phyloP scores from a whole-genome alignment of 352 stramenopile genomes.

The Peronospora tabacina region DNA sequence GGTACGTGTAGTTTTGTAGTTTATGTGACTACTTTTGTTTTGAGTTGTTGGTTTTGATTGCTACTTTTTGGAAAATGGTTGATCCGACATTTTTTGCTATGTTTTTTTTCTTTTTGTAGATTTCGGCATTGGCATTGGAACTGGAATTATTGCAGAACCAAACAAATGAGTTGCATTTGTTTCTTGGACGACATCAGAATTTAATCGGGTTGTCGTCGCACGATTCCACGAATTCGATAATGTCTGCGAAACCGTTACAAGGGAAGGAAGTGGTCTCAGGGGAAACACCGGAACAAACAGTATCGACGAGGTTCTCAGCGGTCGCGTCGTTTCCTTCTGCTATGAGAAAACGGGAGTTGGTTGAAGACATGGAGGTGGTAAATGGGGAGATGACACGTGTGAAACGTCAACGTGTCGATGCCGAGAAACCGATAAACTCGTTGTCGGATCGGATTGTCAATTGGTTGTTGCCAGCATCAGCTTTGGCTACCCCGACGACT shows the following conservation, averaged over 20 bases:
- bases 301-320: constrained; percentile 34
- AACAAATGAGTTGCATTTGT: constrained; percentile 47
- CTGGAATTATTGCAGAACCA: constrained; percentile 56
- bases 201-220: constrained; percentile 11
- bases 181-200: constrained; percentile 43
- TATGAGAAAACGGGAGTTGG: constrained; percentile 32
- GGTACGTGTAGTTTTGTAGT: constrained; percentile 19
- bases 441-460: constrained; percentile 45
- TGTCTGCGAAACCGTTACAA: constrained; percentile 25
- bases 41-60: too few species aligned
- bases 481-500: constrained; percentile 3
- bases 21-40: background rate
- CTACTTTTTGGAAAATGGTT: too few species aligned
- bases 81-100: background rate
- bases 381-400: constrained; percentile 21
- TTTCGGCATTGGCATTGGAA: constrained; percentile 45
- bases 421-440: constrained; percentile 34
- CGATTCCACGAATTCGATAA: constrained; percentile 3
- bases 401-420: constrained; percentile 41
- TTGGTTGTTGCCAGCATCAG: constrained; percentile 41
- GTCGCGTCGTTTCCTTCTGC: constrained; percentile 33
- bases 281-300: constrained; percentile 19
- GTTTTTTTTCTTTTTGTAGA: constrained; percentile 29
- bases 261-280: constrained; percentile 37
- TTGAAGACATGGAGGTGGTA: constrained; percentile 19